Evolutionary conservation across 2,329 filamentous ascomycete genomes (phyloP).

Genomic region (Nothophoma quercina): DNA sequence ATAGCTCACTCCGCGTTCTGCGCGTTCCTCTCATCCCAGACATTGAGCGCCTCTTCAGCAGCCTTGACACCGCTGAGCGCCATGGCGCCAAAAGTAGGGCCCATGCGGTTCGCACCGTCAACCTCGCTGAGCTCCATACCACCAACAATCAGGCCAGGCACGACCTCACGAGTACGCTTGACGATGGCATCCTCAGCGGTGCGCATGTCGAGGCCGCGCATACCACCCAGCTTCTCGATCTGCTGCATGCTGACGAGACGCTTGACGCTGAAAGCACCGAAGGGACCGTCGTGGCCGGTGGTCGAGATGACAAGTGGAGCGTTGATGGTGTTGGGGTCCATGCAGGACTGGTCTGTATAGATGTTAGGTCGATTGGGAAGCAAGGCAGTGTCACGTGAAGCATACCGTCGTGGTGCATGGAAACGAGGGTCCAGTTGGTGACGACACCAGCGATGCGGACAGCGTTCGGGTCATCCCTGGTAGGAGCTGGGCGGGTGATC

Average conservation of each 20-base stretch:
- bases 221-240: constrained; percentile 84
- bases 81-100: constrained; percentile 90
- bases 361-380: neutral
- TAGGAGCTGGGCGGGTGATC: constrained; percentile 73
- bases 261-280: constrained; percentile 91
- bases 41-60: constrained; percentile 81
- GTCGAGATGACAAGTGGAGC: constrained; percentile 87
- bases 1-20: constrained; percentile 67
- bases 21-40: constrained; percentile 79
- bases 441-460: constrained; percentile 87
- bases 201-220: constrained; percentile 95
- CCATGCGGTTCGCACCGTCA: constrained; percentile 92
- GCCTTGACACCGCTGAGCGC: constrained; percentile 87
- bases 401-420: constrained; percentile 60
- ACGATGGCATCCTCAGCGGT: constrained; percentile 91
- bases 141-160: constrained; percentile 88
- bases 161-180: constrained; percentile 86
- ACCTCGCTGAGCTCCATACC: constrained; percentile 94
- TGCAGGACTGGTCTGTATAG: constrained; percentile 81
- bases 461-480: constrained; percentile 53
- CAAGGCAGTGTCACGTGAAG: neutral
- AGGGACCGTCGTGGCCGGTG: constrained; percentile 89
- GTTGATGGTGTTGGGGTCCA: constrained; percentile 98
- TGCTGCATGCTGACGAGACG: constrained; percentile 87
- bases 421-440: constrained; percentile 94